Evolutionary conservation across 768 basidiomycete species (phyloP).

Genomic region (Tricholoma terreum): DNA sequence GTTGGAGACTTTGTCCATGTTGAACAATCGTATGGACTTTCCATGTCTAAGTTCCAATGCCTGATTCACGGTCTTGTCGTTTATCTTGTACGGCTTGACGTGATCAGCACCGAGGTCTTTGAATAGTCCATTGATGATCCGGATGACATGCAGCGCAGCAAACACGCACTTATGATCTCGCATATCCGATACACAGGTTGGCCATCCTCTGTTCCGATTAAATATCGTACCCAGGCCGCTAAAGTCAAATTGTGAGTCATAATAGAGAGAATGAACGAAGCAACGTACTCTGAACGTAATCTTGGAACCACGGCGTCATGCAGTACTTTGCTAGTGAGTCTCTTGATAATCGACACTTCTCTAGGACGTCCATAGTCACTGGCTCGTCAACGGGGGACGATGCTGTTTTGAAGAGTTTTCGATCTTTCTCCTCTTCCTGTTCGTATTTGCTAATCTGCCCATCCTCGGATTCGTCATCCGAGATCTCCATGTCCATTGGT

Average conservation of each 20-base stretch:
- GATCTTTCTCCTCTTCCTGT: conserved; percentile 67
- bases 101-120: conserved; percentile 49
- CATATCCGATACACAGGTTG: conserved; percentile 77
- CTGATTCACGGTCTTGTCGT: conserved; percentile 62
- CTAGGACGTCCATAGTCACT: conserved; percentile 55
- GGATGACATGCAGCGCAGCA: background rate
- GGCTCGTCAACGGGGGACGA: conserved; percentile 46
- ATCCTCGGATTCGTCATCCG: conserved; percentile 83
- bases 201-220: conserved; percentile 63
- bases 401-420: conserved; percentile 45
- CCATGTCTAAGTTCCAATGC: conserved; percentile 78
- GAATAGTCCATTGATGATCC: conserved; percentile 1
- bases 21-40: conserved; percentile 53
- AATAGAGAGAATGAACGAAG: background rate
- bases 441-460: conserved; percentile 74
- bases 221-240: conserved; percentile 87
- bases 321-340: conserved; percentile 69
- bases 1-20: conserved; percentile 90
- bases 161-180: conserved; percentile 65
- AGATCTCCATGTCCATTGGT: conserved; percentile 83
- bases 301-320: conserved; percentile 81
- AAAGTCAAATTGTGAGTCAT: conserved; percentile 2
- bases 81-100: conserved; percentile 69
- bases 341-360: conserved; percentile 61
- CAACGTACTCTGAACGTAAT: conserved; percentile 68